phyloP scores from a whole-genome alignment of 2,329 filamentous ascomycete genomes.

The Aspergillus awamori region DNA sequence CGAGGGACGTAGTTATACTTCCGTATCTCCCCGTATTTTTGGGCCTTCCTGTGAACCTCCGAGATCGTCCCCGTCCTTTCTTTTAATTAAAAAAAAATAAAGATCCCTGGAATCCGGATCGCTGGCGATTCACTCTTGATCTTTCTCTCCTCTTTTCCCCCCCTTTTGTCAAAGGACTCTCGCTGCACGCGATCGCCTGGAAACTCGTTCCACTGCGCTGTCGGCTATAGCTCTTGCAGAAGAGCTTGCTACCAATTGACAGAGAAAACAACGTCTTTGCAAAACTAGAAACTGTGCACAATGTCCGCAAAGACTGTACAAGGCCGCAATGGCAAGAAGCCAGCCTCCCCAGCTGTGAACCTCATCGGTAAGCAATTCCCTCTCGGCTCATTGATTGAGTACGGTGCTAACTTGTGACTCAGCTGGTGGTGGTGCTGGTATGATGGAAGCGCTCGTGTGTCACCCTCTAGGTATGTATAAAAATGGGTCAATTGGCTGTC shows the following conservation, averaged over 20 bases:
- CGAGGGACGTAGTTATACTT: slow-evolving; percentile 36
- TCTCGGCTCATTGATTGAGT: slow-evolving; percentile 7
- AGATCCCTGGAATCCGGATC: not conserved
- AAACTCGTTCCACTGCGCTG: not conserved
- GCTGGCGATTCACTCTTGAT: slow-evolving; percentile 15
- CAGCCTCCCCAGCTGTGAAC: slow-evolving; percentile 84
- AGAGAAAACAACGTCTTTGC: not conserved
- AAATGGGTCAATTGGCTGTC: not conserved
- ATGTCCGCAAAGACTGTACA: slow-evolving; percentile 65
- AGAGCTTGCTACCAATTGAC: slow-evolving; percentile 10
- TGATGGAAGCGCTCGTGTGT: slow-evolving; percentile 98
- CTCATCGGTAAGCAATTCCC: slow-evolving; percentile 70
- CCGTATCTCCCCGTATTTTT: slow-evolving; percentile 37
- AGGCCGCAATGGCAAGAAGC: slow-evolving; percentile 68
- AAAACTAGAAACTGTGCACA: slow-evolving; percentile 19
- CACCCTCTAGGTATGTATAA: slow-evolving; percentile 85
- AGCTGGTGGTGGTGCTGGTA: slow-evolving; percentile 96
- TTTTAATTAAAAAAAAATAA: slow-evolving; percentile 10
- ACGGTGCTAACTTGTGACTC: slow-evolving; percentile 24
- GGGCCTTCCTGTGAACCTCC: slow-evolving; percentile 25
- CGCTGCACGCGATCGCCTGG: slow-evolving; percentile 2
- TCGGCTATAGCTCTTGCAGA: slow-evolving; percentile 6
- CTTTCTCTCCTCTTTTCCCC: slow-evolving; percentile 5
- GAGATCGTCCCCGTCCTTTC: slow-evolving; percentile 28
- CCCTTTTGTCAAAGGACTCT: slow-evolving; percentile 3